These are phyloP conservation scores for Teunomyces panamensis DNA, from an alignment of 805 yeast species.

Conservation along the genomic window DNA sequence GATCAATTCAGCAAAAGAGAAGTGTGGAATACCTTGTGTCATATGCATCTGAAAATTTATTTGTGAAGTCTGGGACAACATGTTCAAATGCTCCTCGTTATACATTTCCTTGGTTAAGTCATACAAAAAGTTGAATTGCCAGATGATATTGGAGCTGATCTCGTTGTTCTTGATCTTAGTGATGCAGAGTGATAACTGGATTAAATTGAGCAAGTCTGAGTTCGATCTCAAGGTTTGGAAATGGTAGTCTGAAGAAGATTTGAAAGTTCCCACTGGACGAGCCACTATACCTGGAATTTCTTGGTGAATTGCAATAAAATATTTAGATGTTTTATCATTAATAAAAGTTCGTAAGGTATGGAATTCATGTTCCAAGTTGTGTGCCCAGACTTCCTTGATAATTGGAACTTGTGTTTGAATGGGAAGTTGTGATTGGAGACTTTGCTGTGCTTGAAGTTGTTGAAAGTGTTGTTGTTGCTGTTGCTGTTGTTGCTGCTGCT, in stretches of 20 bases:
- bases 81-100: slow-evolving; percentile 78
- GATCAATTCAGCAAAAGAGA: slow-evolving; percentile 78
- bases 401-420: slow-evolving; percentile 41
- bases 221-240: slow-evolving; percentile 92
- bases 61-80: slow-evolving; percentile 73
- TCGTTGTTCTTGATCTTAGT: slow-evolving; percentile 36
- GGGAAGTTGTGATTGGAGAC: slow-evolving; percentile 13
- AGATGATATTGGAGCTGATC: slow-evolving; percentile 69
- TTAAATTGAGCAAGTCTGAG: slow-evolving; percentile 79
- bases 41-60: slow-evolving; percentile 75
- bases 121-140: slow-evolving; percentile 94
- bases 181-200: slow-evolving; percentile 60
- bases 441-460: slow-evolving; percentile 16
- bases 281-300: slow-evolving; percentile 97
- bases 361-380: slow-evolving; percentile 66
- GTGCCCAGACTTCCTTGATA: slow-evolving; percentile 71
- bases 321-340: slow-evolving; percentile 44
- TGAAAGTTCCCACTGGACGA: slow-evolving; percentile 91
- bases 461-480: slow-evolving; percentile 16
- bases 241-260: slow-evolving; percentile 87
- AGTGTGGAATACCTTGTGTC: slow-evolving; percentile 72
- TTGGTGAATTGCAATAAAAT: slow-evolving; percentile 70
- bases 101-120: slow-evolving; percentile 79
- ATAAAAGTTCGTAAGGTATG: slow-evolving; percentile 57
- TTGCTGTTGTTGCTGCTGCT: slow-evolving; percentile 12